Evolutionary conservation across 441 rosid species (phyloP), one percentile per base, ranked within the genome.

Genomic region (Syzygium malaccense): DNA sequence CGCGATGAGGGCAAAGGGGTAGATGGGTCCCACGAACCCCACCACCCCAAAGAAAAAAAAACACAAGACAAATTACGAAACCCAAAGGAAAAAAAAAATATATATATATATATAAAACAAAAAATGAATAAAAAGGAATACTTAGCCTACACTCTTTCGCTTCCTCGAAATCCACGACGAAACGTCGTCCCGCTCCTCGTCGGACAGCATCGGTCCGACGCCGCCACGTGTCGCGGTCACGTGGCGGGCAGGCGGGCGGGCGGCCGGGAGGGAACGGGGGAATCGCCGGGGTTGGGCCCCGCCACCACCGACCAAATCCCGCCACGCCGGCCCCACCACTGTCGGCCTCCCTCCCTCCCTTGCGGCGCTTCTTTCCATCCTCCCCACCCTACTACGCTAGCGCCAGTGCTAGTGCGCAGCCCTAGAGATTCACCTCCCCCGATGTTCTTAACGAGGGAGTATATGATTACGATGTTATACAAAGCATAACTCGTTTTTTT

Each of bases 101-200:
- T 9, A 25, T 25, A 68, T 68, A 68, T 68, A 71, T 18, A 37
- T 17, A 71, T n/a, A 55, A 18, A 55, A 10, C 4, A 19, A 10
- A 14, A 64, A 71, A 71, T 7, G 48, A 71, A 33, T 20, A 19
- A 45, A 41, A 25, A 23, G 23, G 23, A 37, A 20, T 37, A 12
- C n/a, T 41, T 41, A 6, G 83, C 41, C 83, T 75, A 4, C 49
- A 23, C 51, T 41, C 51, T 7, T 23, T 32, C 14, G 17, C 51
- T 20, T 45, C 83, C 83, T 75, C 83, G 83, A 75, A 41, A 41
- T 75, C 83, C 51, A 6, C 83, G 83, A 75, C 83, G 83, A 41
- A 23, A 41, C 41, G 23, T 37, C 51, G 15, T 7, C 83, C 15
- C 28, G 7, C 3, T 17, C 49, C 83, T 23, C 51, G 12, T 23